Conservation (phyloP, 768 basidiomycete species). For the Xerocomellus amylosporus region DNA sequence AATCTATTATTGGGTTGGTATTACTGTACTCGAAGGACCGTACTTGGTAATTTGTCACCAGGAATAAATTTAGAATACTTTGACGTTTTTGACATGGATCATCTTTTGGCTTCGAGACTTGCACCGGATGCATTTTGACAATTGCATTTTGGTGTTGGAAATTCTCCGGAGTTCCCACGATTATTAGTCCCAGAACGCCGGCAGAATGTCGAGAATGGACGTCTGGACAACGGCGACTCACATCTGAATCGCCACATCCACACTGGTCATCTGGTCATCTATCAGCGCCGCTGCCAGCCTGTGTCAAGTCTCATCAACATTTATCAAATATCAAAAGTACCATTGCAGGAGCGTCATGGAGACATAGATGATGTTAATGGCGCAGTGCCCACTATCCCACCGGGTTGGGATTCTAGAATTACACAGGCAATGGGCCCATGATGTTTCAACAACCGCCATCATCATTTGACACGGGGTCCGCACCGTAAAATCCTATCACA, state of each 20-base stretch:
- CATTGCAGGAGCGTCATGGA: not conserved
- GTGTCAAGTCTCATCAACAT: not conserved
- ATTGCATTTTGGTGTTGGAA: too few species aligned
- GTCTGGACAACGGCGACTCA: too few species aligned
- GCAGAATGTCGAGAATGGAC: too few species aligned
- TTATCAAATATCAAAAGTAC: not conserved
- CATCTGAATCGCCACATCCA: too few species aligned
- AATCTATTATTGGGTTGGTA: not conserved
- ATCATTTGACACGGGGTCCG: not conserved
- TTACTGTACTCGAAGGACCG: not conserved
- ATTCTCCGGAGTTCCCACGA: too few species aligned
- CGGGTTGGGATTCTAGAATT: not conserved
- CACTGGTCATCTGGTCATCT: not conserved
- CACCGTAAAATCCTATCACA: constrained; percentile 1
- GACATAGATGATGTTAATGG: not conserved
- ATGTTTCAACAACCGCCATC: not conserved
- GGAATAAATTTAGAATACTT: not conserved
- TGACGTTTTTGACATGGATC: not conserved
- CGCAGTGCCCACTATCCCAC: not conserved
- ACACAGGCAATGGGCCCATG: not conserved
- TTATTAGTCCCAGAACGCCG: too few species aligned
- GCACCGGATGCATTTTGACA: too few species aligned
- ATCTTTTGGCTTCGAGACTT: not conserved
- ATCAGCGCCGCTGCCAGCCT: not conserved
- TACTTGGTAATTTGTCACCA: not conserved